Base-by-base conservation (phyloP, 106 monocot genomes). In the Vanilla planifolia region DNA sequence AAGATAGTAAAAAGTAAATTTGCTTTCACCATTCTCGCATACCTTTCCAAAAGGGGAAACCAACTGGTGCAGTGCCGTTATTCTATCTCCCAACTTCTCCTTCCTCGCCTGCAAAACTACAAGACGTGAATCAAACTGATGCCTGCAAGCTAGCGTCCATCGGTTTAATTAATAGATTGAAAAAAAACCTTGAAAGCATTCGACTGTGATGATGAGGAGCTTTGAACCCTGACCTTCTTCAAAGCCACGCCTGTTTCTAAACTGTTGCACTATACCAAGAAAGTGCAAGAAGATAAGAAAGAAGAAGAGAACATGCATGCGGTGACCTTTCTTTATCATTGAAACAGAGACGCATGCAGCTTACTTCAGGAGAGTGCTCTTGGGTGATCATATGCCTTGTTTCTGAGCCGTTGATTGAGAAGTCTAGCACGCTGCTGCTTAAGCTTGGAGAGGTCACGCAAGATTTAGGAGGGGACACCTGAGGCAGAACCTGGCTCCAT, bases 31-130 rank as follows among this genome's bases (percentile, higher is more conserved):
- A 39, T 10, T 39, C 39, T 39, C 30, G 27, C 29, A 53, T 65
- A 93, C 93, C 89, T 93, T 93, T 70, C 93, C 93, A 68, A 93
- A 93, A 75, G 93, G 93, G 56, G 93, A 93, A 73, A 89, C 93
- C 37, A 93, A 55, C 48, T 93, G 93, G 60, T 93, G 93, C 60
- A 93, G 93, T 1, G 80, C 70, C 62, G 93, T 89, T 47, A 93
- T 83, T 59, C 85, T 82, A 68, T 93, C 93, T 48, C 93, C 93
- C 32, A 93, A 33, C 66, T 81, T 93, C 75, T 93, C 93, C 85
- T 89, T 93, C 72, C 89, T 89, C 55, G 85, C 93, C 93, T 93
- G 74, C 45, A 5, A 19, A 55, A 68, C 9, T 6, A 39, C 20
- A 22, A 23, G 6, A 8, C 14, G 4, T 24, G 34, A 19, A 56